Percentiles rank a stretch among this genome's conserved stretches.
Evolutionary conservation across 2,329 filamentous ascomycete genomes (phyloP).

Genomic region (Karstenula rhodostoma): DNA sequence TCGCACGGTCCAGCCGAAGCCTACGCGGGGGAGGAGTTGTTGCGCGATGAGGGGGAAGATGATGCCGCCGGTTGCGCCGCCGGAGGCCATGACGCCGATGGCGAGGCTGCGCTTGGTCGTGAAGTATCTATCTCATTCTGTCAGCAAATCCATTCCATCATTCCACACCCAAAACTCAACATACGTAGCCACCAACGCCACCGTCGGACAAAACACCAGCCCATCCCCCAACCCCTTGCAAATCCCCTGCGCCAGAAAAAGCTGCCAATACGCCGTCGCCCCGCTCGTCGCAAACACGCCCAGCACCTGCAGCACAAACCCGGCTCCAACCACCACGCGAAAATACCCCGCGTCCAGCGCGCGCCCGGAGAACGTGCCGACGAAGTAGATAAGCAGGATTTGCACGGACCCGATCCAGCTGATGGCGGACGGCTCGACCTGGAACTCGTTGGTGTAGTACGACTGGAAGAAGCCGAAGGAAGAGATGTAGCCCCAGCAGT

Average conservation of each 20-base stretch:
- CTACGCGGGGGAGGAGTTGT: slow-evolving; percentile 32
- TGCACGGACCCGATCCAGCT: slow-evolving; percentile 26
- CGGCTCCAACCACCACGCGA: slow-evolving; percentile 3
- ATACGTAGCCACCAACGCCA: slow-evolving; percentile 45
- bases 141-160: not conserved
- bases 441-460: slow-evolving; percentile 30
- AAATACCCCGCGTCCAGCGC: slow-evolving; percentile 20
- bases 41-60: slow-evolving; percentile 61
- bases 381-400: slow-evolving; percentile 20
- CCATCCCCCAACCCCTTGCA: slow-evolving; percentile 30
- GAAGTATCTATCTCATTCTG: slow-evolving; percentile 56
- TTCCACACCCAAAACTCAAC: not conserved
- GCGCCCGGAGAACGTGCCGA: slow-evolving; percentile 22
- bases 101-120: slow-evolving; percentile 60
- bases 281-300: slow-evolving; percentile 15
- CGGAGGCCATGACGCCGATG: slow-evolving; percentile 64
- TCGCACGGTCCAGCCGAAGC: slow-evolving; percentile 14
- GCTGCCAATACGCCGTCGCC: slow-evolving; percentile 51
- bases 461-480: slow-evolving; percentile 41
- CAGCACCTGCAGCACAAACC: slow-evolving; percentile 30
- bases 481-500: slow-evolving; percentile 39
- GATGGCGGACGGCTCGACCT: slow-evolving; percentile 18
- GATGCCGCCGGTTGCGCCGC: slow-evolving; percentile 54
- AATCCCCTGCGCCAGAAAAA: slow-evolving; percentile 30
- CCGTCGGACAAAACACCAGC: slow-evolving; percentile 29